Evolutionary conservation across 805 yeast species (phyloP).

Genomic region (Ogataea minuta): DNA sequence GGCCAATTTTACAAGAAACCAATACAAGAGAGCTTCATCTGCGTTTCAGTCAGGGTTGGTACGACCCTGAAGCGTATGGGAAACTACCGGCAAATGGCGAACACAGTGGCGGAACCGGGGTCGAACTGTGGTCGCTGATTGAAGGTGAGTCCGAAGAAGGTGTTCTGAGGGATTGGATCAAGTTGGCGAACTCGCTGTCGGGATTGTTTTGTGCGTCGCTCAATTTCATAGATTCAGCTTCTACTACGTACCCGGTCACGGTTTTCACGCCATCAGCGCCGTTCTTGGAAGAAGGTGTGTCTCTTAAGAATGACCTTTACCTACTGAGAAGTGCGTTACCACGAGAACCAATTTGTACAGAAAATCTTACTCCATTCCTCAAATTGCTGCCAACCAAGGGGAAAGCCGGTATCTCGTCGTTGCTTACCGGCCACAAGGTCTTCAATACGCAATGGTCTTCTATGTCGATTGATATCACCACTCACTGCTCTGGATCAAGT

Average conservation of each 20-base stretch:
- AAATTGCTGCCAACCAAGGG: constrained; percentile 91
- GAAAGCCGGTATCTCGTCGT: constrained; percentile 78
- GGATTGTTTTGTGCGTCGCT: constrained; percentile 95
- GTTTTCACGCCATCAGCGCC: constrained; percentile 33
- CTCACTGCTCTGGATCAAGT: constrained; percentile 43
- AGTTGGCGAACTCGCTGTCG: constrained; percentile 70
- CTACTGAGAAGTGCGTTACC: constrained; percentile 85
- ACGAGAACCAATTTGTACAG: constrained; percentile 94
- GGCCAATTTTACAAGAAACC: constrained; percentile 68
- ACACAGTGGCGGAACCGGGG: constrained; percentile 89
- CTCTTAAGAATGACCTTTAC: constrained; percentile 43
- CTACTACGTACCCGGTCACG: constrained; percentile 65
- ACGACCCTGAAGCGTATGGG: constrained; percentile 92
- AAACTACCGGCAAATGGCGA: constrained; percentile 68
- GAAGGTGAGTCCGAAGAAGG: constrained; percentile 56
- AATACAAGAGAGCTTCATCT: constrained; percentile 74
- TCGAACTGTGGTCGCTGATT: constrained; percentile 85
- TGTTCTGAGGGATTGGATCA: constrained; percentile 67
- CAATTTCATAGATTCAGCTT: constrained; percentile 77
- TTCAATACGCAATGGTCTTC: constrained; percentile 94
- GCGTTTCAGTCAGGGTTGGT: constrained; percentile 90
- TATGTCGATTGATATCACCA: constrained; percentile 78
- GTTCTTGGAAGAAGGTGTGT: constrained; percentile 20
- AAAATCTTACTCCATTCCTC: constrained; percentile 89
- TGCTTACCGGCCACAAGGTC: constrained; percentile 85